phyloP scores from a whole-genome alignment of 1,139 yeast species.

The Saccharomyces pastorianus region DNA sequence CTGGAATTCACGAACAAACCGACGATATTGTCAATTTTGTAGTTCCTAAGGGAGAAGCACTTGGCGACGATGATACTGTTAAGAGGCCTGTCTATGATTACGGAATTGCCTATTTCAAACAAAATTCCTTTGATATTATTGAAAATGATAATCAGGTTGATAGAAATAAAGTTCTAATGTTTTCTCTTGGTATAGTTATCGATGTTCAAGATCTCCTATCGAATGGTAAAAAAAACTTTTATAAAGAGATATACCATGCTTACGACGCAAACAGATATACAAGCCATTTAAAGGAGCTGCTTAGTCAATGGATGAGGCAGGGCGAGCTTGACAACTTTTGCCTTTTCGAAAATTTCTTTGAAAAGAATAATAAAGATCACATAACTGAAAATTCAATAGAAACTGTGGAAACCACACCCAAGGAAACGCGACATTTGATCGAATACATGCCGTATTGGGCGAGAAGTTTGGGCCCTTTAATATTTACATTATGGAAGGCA shows the following conservation, averaged over 20 bases:
- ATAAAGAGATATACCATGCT: conserved; percentile 30
- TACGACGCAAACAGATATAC: conserved; percentile 53
- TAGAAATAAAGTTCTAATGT: conserved; percentile 54
- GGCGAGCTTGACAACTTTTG: conserved; percentile 15
- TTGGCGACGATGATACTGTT: conserved; percentile 18
- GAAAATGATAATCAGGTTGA: conserved; percentile 29
- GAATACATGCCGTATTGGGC: conserved; percentile 24
- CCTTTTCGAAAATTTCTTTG: conserved; percentile 32
- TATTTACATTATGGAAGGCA: conserved; percentile 64
- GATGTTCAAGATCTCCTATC: conserved; percentile 23
- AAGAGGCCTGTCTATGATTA: conserved; percentile 23
- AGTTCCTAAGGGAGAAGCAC: conserved; percentile 30
- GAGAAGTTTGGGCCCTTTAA: conserved; percentile 55
- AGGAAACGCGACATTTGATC: conserved; percentile 17
- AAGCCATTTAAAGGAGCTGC: conserved; percentile 37
- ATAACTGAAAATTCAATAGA: neutral
- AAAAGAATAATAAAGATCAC: conserved; percentile 5
- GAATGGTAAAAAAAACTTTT: neutral
- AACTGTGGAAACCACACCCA: neutral
- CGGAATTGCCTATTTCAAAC: conserved; percentile 45
- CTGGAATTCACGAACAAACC: conserved; percentile 64
- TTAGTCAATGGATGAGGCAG: conserved; percentile 31
- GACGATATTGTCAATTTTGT: conserved; percentile 50
- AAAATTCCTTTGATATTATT: conserved; percentile 31
- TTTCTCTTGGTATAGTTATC: conserved; percentile 55